Base-by-base conservation (phyloP, 2,329 filamentous ascomycete genomes). In the Fusarium longipes region DNA sequence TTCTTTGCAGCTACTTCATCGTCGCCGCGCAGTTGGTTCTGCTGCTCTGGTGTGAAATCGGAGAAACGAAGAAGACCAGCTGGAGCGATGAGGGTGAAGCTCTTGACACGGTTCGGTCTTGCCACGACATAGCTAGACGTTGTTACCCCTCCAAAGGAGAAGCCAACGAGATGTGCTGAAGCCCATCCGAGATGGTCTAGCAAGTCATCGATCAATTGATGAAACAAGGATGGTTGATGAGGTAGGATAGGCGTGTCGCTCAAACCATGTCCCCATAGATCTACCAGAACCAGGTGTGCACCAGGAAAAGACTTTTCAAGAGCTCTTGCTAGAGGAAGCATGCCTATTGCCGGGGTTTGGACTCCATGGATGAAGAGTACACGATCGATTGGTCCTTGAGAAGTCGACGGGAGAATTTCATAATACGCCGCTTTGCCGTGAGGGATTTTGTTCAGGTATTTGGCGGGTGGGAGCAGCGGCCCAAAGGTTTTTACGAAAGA, bases 191-290 rank as follows among this genome's bases (percentile, higher is more conserved):
- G 61, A 4, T 77, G 69, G 2, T 70, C 72, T 6, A 86, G 65
- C 1, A 86, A 27, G 1, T 58, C 59, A 7, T 81, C 76, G 0
- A 86, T 53, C 5, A 83, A 68, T 1, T 17, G 17, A 43, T 83
- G 80, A 56, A 87, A 86, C 1, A 86, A 60, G 0, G 53, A 36
- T 1, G 80, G 64, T 0, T 74, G 75, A 51, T 86, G 83, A 0
- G 83, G 68, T 0, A 70, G 29, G 2, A 82, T 4, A 0, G 84
- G 84, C 0, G 83, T 85, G 8, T 82, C 80, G 27, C 76, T 81
- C n/a, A 87, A 72, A 0, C 84, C 84, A 49, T 87, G 85, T 29
- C 84, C 84, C 83, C 82, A 86, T 12, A 82, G 78, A 55, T 87
- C 84, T 15, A 84, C 18, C 1, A 84, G 73, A 0, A 82, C 80